A percentile compares a stretch with the other conserved stretches of the same genome.
phyloP scores from a whole-genome alignment of 805 yeast species.

The Schwanniomyces occidentalis region DNA sequence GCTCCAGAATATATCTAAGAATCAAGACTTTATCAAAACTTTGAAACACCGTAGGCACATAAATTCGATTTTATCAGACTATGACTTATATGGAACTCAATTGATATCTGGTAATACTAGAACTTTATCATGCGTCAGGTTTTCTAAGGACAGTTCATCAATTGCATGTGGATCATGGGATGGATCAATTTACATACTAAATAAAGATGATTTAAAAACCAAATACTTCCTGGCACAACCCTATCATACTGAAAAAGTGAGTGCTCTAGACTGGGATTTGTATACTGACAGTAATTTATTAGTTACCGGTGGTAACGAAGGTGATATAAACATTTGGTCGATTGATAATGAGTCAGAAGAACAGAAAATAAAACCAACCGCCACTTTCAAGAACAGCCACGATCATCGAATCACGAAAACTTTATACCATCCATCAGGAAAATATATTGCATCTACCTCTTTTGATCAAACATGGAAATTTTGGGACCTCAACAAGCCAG shows the following conservation, averaged over 20 bases:
- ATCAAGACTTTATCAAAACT: conserved; percentile 39
- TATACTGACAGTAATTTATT: conserved; percentile 13
- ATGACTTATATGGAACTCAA: conserved; percentile 66
- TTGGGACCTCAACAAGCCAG: conserved; percentile 65
- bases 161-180: conserved; percentile 83
- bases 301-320: conserved; percentile 41
- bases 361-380: conserved; percentile 15
- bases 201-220: conserved; percentile 35
- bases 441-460: conserved; percentile 66
- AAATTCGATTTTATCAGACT: conserved; percentile 28
- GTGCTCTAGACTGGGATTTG: conserved; percentile 69
- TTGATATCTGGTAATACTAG: conserved; percentile 56
- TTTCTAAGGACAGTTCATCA: conserved; percentile 35
- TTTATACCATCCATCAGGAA: conserved; percentile 64
- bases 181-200: conserved; percentile 61
- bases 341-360: conserved; percentile 2
- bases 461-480: conserved; percentile 85
- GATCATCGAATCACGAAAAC: conserved; percentile 58
- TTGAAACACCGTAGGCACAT: conserved; percentile 49
- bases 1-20: conserved; percentile 28
- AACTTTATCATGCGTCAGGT: conserved; percentile 61
- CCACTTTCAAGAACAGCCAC: conserved; percentile 28
- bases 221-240: conserved; percentile 31
- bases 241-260: conserved; percentile 62
- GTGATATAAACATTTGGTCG: conserved; percentile 34